phyloP scores from a whole-genome alignment of 2,329 filamentous ascomycete genomes.

The Colletotrichum eremochloae region DNA sequence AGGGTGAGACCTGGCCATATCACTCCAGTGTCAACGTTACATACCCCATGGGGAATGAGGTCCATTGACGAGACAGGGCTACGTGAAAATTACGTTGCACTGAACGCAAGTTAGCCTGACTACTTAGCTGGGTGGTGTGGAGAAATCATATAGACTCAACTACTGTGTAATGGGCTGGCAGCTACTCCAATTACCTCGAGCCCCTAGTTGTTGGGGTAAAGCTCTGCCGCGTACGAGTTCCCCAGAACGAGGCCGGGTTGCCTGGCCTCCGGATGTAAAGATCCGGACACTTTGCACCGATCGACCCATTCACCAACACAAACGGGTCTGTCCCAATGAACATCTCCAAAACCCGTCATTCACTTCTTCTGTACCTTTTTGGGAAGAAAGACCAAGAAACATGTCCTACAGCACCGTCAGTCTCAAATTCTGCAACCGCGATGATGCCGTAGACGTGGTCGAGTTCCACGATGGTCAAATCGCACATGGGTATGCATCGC shows the following conservation, averaged over 20 bases:
- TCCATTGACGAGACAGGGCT: not conserved
- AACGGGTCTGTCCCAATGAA: not conserved
- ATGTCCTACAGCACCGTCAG: conserved; percentile 3
- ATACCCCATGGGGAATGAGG: not conserved
- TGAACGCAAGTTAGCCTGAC: no score
- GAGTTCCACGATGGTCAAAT: conserved; percentile 75
- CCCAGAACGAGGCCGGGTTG: conserved; percentile 3
- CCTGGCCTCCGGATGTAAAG: not conserved
- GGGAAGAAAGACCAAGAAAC: not conserved
- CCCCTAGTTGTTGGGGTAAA: conserved; percentile 13
- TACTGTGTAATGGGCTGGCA: conserved; percentile 43
- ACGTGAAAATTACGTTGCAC: not conserved
- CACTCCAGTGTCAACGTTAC: not conserved
- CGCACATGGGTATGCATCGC: conserved; percentile 72
- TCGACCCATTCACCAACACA: not conserved
- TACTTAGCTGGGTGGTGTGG: no score
- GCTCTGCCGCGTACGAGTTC: not conserved
- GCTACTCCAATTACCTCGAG: not conserved
- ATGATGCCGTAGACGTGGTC: conserved; percentile 64
- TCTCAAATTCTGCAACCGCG: conserved; percentile 49
- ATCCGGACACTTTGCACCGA: conserved; percentile 23
- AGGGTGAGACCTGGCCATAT: not conserved
- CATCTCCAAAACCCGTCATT: conserved; percentile 5
- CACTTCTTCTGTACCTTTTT: not conserved
- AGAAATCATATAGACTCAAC: conserved; percentile 18